Evolutionary conservation across 495 filamentous ascomycete genomes (phyloP), one percentile per base, ranked within the genome.

Genomic region (Talaromyces wortmannii): DNA sequence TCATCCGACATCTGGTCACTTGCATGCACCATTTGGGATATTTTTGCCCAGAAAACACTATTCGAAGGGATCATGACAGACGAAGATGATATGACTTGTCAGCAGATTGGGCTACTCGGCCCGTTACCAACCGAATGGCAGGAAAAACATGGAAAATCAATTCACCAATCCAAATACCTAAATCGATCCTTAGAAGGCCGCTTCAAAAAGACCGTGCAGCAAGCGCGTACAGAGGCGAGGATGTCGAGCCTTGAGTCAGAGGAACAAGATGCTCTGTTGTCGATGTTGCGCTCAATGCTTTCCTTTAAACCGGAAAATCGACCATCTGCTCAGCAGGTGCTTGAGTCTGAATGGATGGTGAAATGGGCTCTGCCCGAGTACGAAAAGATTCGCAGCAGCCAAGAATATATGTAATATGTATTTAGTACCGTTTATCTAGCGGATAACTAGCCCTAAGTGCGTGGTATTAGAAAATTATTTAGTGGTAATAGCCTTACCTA

Each of bases 321-420:
- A n/a, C 61, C 59, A 40, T 62, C 63, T 61, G 59, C 65, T 2
- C 58, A 60, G 55, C 53, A 74, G 30, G 56, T 73, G 45, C 59
- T 74, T 5, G 55, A 67, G 16, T 65, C 62, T 16, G 62, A 67
- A 32, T 74, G 67, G 69, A 76, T 72, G 69, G 57, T 60, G 15
- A 65, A 63, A 52, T 75, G 73, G 73, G 70, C 72, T 48, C n/a
- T 75, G 33, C 70, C 65, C 48, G 61, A 68, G 45, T 66, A 64
- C 58, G 55, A 58, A 16, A 63, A 43, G 23, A 23, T 23, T 23
- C 23, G 23, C 23, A 23, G 4, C 23, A 23, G 23, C 4, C 23
- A 23, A 23, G 1, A 23, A 23, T 23, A n/a, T n/a, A n/a, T n/a
- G n/a, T n/a, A 23, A 23, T 23, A 23, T 23, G 23, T 23, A 23